Base-by-base conservation (phyloP, 164 flowering plant species). In the Malania oleifera region DNA sequence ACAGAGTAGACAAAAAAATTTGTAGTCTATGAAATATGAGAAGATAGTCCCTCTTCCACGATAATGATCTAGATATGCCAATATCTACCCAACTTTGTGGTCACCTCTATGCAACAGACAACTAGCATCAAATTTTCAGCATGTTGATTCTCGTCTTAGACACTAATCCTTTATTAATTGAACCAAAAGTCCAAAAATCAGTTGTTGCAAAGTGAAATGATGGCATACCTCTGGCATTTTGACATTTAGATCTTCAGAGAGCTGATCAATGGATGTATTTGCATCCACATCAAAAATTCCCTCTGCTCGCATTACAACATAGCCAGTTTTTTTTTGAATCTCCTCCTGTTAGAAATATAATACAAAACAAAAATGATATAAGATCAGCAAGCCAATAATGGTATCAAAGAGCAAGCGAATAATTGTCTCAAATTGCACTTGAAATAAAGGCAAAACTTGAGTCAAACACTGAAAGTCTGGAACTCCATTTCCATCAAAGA, bases 271-370 rank as follows among this genome's bases (percentile, higher is more conserved):
- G 9, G 97, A 83, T 46, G 99, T 95, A 73, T 89, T 95, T 13
- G 99, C 99, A 89, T 95, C 99, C 57, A 95, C 97, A 70, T 95
- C 99, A 81, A 60, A 95, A 52, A 91, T 63, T 13, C 99, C 99
- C 55, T 89, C 96, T 38, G 95, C 96, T 62, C 93, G 84, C 96
- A 82, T 91, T 6, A 95, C 96, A 62, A 95, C 72, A 65, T 89
- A 85, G 52, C 99, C 99, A 53, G 99, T 95, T 72, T 95, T 91
- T 63, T 80, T 95, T 64, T 89, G 90, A 56, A 95, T 95, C 80
- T 91, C 97, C 75, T 95, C 99, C 99, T 95, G 74, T 50, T 17
- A 73, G 7, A 23, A 24, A n/a, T 12, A 47, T 20, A 60, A 19
- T 31, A 2, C 49, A 34, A 48, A 61, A 31, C n/a, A 43, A 43